Base-by-base conservation (phyloP, 2,329 filamentous ascomycete species). In the Magnaporthiopsis incrustans region DNA sequence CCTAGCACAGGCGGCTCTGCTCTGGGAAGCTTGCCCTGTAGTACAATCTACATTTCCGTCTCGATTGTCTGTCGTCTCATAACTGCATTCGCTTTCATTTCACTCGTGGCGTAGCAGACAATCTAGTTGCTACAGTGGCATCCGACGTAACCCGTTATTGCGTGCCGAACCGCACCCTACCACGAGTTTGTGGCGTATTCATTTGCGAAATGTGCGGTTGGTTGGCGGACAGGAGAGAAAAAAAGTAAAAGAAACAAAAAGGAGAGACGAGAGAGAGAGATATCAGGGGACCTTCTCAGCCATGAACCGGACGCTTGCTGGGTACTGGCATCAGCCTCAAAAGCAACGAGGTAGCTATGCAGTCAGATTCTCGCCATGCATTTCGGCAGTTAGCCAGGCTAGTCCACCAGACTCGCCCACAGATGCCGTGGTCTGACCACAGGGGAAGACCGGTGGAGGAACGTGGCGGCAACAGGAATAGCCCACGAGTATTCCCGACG, bases 121-220 rank as follows among this genome's bases (percentile, higher is more conserved):
- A 60, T 60, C 58, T 60, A 60, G n/a, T 8, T 60, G 58, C 58
- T 60, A 60, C 58, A 38, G 58, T 60, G 58, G 26, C 18, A 60
- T 35, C 32, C 58, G 44, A 53, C 18, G n/a, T 53, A 53, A 22
- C 44, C 44, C 44, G 44, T 53, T n/a, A 25, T n/a, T 53, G 44
- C 44, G 44, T 53, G 44, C 44, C 44, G 44, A 53, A 53, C 44
- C 44, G 44, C 44, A 53, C 22, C 44, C 5, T 53, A 53, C n/a
- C 44, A 53, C 11, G 15, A 53, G n/a, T 25, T 22, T 18, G 44
- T 25, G n/a, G 22, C 10, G n/a, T 25, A 6, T 53, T 11, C 18
- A 53, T 25, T 53, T 53, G 44, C 6, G 44, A 53, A 53, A 22
- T n/a, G 8, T n/a, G n/a, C 38, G 6, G 38, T 50, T 50, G 8